These are phyloP conservation scores for Ceratobasidium sp. DNA, from an alignment of 1,284 basidiomycete genomes.

Conservation along the genomic window DNA sequence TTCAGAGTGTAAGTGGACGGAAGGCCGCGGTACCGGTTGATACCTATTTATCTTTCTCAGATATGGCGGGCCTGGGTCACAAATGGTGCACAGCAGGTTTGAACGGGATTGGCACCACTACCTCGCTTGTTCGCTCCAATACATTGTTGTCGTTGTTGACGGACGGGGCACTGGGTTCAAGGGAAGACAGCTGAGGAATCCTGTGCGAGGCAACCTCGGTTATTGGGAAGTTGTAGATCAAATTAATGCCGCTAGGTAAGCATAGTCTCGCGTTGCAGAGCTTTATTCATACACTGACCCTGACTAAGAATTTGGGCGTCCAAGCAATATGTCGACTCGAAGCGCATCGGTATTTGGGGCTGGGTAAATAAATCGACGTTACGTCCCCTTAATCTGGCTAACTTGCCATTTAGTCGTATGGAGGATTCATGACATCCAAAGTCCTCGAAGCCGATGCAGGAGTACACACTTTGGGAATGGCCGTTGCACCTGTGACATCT, in stretches of 20 bases:
- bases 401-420: conserved; percentile 70
- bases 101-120: conserved; percentile 85
- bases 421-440: conserved; percentile 92
- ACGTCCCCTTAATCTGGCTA: background rate
- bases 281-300: background rate
- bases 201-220: conserved; percentile 85
- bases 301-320: conserved; percentile 74
- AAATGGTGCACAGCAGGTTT: conserved; percentile 73
- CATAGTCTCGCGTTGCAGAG: conserved; percentile 37
- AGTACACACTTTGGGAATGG: conserved; percentile 86
- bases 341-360: conserved; percentile 91
- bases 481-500: conserved; percentile 88
- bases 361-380: conserved; percentile 68
- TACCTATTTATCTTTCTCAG: conserved; percentile 50
- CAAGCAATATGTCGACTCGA: conserved; percentile 79
- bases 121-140: conserved; percentile 80
- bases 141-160: conserved; percentile 87
- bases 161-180: conserved; percentile 94
- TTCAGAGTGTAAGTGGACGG: conserved; percentile 72
- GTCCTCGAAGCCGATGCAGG: conserved; percentile 86
- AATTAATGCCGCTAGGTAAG: conserved; percentile 79
- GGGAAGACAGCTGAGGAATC: conserved; percentile 81
- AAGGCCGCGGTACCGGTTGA: background rate
- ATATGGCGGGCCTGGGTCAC: conserved; percentile 90
- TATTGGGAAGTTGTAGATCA: conserved; percentile 88